Evolutionary conservation across 176 grass and related monocot species (phyloP).

Genomic region (Rhipidocladum racemiflorum): DNA sequence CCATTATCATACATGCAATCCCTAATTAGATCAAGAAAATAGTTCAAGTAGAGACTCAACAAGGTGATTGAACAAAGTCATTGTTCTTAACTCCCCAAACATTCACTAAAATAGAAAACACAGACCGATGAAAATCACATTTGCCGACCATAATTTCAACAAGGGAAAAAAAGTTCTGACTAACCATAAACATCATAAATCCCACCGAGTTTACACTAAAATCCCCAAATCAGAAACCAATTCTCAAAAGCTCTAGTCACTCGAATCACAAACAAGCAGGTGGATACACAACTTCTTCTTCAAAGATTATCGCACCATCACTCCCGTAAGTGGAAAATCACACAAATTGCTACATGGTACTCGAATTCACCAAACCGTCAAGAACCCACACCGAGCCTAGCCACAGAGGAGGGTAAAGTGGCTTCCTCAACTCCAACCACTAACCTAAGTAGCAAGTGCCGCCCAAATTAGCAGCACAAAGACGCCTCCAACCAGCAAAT

Average conservation of each 20-base stretch:
- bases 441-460: too few relatives aligned
- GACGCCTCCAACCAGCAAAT: too few relatives aligned
- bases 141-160: not conserved
- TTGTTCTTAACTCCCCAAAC: too few relatives aligned
- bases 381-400: too few relatives aligned
- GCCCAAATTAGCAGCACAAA: too few relatives aligned
- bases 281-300: not conserved
- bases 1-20: not conserved
- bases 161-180: not conserved
- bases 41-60: constrained; percentile 11
- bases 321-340: too few relatives aligned
- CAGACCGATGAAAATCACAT: not conserved
- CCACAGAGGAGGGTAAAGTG: too few relatives aligned
- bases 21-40: not conserved
- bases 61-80: too few relatives aligned
- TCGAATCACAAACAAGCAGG: not conserved
- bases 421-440: too few relatives aligned
- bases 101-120: not conserved
- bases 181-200: not conserved
- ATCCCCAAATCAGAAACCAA: not conserved
- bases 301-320: not conserved
- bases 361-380: too few relatives aligned
- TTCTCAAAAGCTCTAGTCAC: not conserved
- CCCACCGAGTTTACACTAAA: not conserved
- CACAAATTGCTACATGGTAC: too few relatives aligned